These are phyloP conservation scores for Colletotrichum chrysophilum DNA, from an alignment of 2,329 filamentous ascomycete genomes.

Conservation along the genomic window DNA sequence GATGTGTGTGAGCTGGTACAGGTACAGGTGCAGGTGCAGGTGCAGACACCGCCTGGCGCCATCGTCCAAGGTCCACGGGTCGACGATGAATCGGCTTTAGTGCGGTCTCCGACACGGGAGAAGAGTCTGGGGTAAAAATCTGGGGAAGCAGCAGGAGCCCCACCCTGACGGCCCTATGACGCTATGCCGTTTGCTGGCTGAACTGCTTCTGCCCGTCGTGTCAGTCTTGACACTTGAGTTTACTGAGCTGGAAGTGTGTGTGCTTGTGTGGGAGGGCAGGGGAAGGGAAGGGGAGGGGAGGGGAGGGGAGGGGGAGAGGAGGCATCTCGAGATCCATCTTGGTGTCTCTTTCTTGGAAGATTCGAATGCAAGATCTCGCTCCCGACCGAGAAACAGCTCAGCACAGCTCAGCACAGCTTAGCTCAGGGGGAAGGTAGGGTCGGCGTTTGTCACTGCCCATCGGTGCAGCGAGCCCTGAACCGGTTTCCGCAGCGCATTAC, in stretches of 20 bases:
- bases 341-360: background rate
- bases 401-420: background rate
- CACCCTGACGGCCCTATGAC: background rate
- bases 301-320: background rate
- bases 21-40: too few species aligned
- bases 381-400: background rate
- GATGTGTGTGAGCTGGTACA: too few species aligned
- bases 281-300: too few species aligned
- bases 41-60: background rate
- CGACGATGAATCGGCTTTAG: conserved; percentile 16
- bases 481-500: background rate
- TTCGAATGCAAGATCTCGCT: background rate
- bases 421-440: background rate
- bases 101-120: conserved; percentile 5
- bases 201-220: background rate
- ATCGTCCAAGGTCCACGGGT: background rate
- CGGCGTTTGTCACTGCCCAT: background rate
- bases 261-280: background rate
- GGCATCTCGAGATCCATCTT: background rate
- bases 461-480: background rate
- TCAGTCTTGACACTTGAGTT: background rate
- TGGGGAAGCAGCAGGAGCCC: conserved; percentile 12
- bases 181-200: background rate
- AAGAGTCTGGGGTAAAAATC: conserved; percentile 21
- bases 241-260: background rate